These are phyloP conservation scores for Phytophthora foliorum DNA, from an alignment of 352 stramenopile species.

Conservation along the genomic window DNA sequence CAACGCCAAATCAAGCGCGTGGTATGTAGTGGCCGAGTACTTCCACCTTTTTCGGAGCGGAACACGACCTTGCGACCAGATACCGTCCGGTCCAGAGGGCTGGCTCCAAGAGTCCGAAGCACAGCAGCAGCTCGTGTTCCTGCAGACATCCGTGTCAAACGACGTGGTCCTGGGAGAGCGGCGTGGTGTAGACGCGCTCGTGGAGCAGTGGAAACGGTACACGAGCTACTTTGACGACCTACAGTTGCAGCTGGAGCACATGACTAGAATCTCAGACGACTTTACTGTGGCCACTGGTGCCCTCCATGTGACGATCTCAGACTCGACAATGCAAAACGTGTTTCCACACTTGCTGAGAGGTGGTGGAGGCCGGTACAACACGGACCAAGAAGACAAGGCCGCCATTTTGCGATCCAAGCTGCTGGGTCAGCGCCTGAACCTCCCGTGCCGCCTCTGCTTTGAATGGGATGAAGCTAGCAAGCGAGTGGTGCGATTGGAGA, in stretches of 20 bases:
- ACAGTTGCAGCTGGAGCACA: constrained; percentile 37
- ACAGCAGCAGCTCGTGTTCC: constrained; percentile 37
- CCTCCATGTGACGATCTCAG: constrained; percentile 23
- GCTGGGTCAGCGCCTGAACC: constrained; percentile 17
- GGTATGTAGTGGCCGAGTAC: constrained; percentile 27
- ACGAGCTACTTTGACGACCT: constrained; percentile 41
- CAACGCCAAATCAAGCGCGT: constrained; percentile 8
- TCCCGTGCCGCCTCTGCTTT: constrained; percentile 26
- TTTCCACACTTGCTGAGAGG: constrained; percentile 14
- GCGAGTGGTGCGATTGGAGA: constrained; percentile 21
- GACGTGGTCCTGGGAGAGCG: constrained; percentile 32
- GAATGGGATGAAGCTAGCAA: constrained; percentile 27
- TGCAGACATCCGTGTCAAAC: constrained; percentile 28
- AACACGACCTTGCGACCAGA: background rate
- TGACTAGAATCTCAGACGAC: constrained; percentile 20
- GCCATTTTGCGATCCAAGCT: constrained; percentile 14
- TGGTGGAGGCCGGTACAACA: background rate
- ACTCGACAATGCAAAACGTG: constrained; percentile 20
- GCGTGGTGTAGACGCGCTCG: constrained; percentile 12
- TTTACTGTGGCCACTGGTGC: constrained; percentile 13
- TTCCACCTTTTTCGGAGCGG: constrained; percentile 39
- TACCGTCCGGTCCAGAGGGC: constrained; percentile 6
- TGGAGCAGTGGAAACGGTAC: constrained; percentile 40
- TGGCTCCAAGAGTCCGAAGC: constrained; percentile 35
- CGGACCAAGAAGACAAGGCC: background rate